phyloP scores from a whole-genome alignment of 1,284 basidiomycete genomes.

The Cryptococcus sp. region DNA sequence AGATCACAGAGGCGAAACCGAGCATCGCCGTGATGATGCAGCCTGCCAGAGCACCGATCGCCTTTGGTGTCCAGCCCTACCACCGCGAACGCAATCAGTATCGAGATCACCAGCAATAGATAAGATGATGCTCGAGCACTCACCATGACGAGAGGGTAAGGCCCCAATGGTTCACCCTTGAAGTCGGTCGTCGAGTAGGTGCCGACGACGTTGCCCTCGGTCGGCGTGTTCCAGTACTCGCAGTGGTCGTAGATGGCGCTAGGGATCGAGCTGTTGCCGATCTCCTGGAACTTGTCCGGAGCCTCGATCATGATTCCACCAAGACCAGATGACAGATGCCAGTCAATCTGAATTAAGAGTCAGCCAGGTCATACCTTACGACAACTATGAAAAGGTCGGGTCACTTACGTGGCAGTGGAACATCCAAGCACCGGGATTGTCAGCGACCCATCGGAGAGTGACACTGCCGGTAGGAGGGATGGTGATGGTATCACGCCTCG shows the following conservation, averaged over 20 bases:
- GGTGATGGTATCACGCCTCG: constrained; percentile 69
- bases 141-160: constrained; percentile 60
- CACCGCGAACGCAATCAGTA: constrained; percentile 1
- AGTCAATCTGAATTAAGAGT: constrained; percentile 41
- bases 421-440: constrained; percentile 60
- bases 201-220: constrained; percentile 66
- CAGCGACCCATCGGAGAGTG: constrained; percentile 55
- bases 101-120: background rate
- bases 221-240: constrained; percentile 61
- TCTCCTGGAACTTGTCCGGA: constrained; percentile 47
- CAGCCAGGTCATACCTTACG: background rate
- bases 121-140: constrained; percentile 19
- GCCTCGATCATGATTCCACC: constrained; percentile 55
- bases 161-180: constrained; percentile 64
- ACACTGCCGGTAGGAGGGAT: constrained; percentile 55
- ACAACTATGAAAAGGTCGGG: background rate
- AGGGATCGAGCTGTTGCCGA: constrained; percentile 33
- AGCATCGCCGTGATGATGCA: constrained; percentile 79
- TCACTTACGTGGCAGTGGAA: constrained; percentile 52
- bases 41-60: constrained; percentile 80
- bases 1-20: constrained; percentile 76
- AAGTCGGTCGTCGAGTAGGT: constrained; percentile 50
- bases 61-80: constrained; percentile 74
- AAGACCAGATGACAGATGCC: constrained; percentile 52
- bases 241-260: constrained; percentile 66